phyloP scores from a whole-genome alignment of 768 basidiomycete genomes.

The Inosperma sp. region DNA sequence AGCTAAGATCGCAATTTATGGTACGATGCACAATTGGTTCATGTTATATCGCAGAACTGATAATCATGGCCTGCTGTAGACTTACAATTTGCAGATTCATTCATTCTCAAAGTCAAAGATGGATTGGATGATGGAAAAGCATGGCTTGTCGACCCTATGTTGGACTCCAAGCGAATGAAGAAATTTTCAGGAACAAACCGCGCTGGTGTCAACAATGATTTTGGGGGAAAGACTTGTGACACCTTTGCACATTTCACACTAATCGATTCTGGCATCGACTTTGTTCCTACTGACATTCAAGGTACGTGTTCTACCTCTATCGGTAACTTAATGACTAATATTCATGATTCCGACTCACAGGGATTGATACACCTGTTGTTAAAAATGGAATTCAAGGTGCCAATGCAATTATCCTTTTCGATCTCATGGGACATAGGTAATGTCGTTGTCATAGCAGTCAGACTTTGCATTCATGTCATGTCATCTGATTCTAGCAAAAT shows the following conservation, averaged over 20 bases:
- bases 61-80: not conserved
- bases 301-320: constrained; percentile 3
- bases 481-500: not conserved
- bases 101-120: constrained; percentile 2
- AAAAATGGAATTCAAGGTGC: not conserved
- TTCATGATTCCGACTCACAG: not conserved
- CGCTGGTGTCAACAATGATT: constrained; percentile 7
- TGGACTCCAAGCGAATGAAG: not conserved
- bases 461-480: too few species aligned
- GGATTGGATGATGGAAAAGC: not conserved
- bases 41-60: not conserved
- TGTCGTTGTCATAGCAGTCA: not conserved
- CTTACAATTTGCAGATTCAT: not conserved
- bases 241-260: constrained; percentile 14
- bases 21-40: not conserved
- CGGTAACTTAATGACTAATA: not conserved
- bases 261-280: constrained; percentile 6
- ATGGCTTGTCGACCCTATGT: constrained; percentile 6
- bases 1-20: not conserved
- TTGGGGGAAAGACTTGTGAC: constrained; percentile 13
- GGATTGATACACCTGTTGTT: not conserved
- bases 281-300: constrained; percentile 16
- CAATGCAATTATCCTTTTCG: not conserved
- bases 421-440: constrained; percentile 4
- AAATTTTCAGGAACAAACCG: constrained; percentile 8